Evolutionary conservation across 345 rosid species (phyloP), one percentile per base, ranked within the genome.

Genomic region (Rhodamnia rubescens): DNA sequence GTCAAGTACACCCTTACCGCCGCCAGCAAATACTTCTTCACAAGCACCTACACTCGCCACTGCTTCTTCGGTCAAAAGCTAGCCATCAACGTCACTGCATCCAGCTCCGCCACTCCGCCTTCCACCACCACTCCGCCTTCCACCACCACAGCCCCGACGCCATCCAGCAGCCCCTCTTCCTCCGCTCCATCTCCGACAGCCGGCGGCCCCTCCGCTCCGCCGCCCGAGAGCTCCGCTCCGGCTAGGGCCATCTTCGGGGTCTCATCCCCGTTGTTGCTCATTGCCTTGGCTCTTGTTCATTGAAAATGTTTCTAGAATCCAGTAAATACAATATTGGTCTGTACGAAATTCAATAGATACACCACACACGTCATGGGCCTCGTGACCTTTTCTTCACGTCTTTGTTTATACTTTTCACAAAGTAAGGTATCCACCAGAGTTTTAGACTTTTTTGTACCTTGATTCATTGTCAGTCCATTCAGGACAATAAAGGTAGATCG

Each of bases 31-130:
- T 91, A 89, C 52, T 91, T 84, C 92, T 94, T 56, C 87, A 89
- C 91, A 32, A 90, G 95, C 87, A 87, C 87, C 52, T 3, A 86
- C 78, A 64, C 86, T 54, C 86, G 87, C 52, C 94, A 92, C 86
- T 92, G 94, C 22, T 27, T 85, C 55, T 55, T 85, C 36, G 93
- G 95, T 56, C 96, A 94, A 84, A 91, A 91, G 89, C 94, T 93
- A 4, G 36, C 92, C 83, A 81, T 93, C 64, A 78, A 87, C 36
- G 94, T 93, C 49, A 88, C 88, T 26, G 55, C 75, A 52, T 54
- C 87, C 8, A 29, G 87, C 84, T 26, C 86, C 27, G 8, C 85
- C 52, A 6, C 81, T 11, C 2, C 87, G 10, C 5, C 89, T 7
- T 21, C 89, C 22, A 1, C 85, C 59, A 36, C 86, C 40, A 6